Conservation (phyloP, 352 stramenopile genomes). For the Phytophthora quininea region DNA sequence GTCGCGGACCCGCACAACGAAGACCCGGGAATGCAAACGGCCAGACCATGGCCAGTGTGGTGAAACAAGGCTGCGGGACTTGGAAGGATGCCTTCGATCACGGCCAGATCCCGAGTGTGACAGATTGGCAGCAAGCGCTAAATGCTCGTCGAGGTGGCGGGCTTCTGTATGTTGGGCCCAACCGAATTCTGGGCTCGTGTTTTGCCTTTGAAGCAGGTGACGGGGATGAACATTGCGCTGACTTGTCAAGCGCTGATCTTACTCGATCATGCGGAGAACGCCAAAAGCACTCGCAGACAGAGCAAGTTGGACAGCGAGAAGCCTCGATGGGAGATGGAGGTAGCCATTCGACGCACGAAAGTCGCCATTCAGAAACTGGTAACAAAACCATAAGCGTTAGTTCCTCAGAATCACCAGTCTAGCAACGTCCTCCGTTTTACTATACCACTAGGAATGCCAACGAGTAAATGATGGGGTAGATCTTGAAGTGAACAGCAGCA, state of each 20-base stretch:
- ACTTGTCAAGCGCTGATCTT: slow-evolving; percentile 79
- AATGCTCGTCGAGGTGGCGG: slow-evolving; percentile 57
- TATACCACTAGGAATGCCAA: slow-evolving; percentile 87
- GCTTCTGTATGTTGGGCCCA: slow-evolving; percentile 77
- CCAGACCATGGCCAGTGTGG: slow-evolving; percentile 48
- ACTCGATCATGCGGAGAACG: slow-evolving; percentile 84
- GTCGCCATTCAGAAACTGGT: slow-evolving; percentile 68
- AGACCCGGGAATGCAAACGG: slow-evolving; percentile 43
- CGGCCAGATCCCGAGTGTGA: slow-evolving; percentile 59
- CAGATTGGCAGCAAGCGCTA: slow-evolving; percentile 74
- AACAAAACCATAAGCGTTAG: background rate
- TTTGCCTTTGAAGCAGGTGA: slow-evolving; percentile 46
- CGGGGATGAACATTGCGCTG: slow-evolving; percentile 67
- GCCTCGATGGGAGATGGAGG: slow-evolving; percentile 45
- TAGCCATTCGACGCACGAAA: slow-evolving; percentile 66
- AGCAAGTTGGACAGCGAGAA: slow-evolving; percentile 91
- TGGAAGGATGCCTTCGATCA: slow-evolving; percentile 76
- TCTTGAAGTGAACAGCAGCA: slow-evolving; percentile 97
- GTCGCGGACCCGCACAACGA: slow-evolving; percentile 71
- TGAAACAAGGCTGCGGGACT: slow-evolving; percentile 46
- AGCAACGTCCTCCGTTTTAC: background rate
- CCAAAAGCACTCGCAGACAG: slow-evolving; percentile 70
- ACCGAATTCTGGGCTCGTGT: slow-evolving; percentile 64
- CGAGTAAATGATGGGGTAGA: slow-evolving; percentile 99
- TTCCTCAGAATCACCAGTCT: no score